Evolutionary conservation across 306 rosid species (phyloP), one percentile per base, ranked within the genome.

Genomic region (Clitoria ternatea): DNA sequence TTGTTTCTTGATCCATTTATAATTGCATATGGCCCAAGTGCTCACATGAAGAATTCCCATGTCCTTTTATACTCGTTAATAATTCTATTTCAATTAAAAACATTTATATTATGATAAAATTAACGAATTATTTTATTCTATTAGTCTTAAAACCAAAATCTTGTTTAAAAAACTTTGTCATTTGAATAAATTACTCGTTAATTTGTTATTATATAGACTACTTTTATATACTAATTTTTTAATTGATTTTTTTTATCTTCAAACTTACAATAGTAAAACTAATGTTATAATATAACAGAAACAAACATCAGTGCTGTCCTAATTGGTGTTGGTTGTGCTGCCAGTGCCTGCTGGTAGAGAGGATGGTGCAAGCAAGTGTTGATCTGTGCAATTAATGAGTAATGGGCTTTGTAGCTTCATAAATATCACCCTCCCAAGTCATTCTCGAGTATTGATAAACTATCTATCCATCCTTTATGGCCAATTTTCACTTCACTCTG

Each of bases 321-420:
- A 74, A 30, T 79, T 68, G 47, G 8, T 40, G 83, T 79, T 74
- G 37, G 83, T 74, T 79, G 73, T 0, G 68, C 14, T 67, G 83
- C 61, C 62, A 52, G 47, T 67, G 76, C 74, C 79, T 79, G 72
- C 53, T 20, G 79, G 79, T 73, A 30, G 72, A 79, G 61, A 78
- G 77, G 62, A 33, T 54, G 63, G 29, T 78, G 43, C 75, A 56
- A 36, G 50, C 82, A 79, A 48, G 40, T 56, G 19, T 67, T 60
- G 35, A 19, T 37, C 11, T 47, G 1, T 76, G 19, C 32, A 69
- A 61, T 77, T 45, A 77, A 70, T 69, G 65, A 69, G 42, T 19
- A 57, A 36, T 48, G 52, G 17, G 13, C 66, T 4, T 29, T 76
- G 56, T 43, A 48, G 57, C 80, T 68, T 68, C 57, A 56, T n/a